phyloP scores from a whole-genome alignment of 1,284 basidiomycete species.

The Ustilago tritici region DNA sequence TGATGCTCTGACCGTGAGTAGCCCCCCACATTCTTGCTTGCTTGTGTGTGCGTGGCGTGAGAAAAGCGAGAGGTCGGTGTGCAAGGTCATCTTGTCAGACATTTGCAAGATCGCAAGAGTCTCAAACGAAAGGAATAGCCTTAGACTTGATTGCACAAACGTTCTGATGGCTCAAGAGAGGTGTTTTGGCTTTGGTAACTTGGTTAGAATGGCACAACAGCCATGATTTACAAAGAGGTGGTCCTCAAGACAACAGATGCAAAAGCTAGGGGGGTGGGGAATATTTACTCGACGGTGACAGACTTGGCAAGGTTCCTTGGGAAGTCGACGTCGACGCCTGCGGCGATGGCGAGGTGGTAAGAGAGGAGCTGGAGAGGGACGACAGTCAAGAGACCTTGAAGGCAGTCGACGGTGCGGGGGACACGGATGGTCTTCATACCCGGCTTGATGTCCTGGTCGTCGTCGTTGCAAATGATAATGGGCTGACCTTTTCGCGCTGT shows the following conservation, averaged over 20 bases:
- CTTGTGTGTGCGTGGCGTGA: background rate
- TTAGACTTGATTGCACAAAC: background rate
- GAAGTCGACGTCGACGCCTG: conserved; percentile 98
- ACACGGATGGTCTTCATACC: conserved; percentile 83
- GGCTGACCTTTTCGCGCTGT: conserved; percentile 95
- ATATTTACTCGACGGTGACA: conserved; percentile 63
- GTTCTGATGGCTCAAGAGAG: background rate
- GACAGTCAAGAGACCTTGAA: conserved; percentile 96
- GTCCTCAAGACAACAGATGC: conserved; percentile 4
- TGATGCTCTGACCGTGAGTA: too few species aligned
- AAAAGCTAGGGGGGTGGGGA: background rate
- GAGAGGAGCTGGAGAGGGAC: conserved; percentile 94
- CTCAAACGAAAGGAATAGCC: background rate
- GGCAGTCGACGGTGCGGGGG: conserved; percentile 86
- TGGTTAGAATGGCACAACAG: conserved; percentile 9
- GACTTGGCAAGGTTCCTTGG: conserved; percentile 85
- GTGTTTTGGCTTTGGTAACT: background rate
- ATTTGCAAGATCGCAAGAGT: background rate
- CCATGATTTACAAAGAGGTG: conserved; percentile 35
- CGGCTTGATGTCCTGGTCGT: conserved; percentile 81
- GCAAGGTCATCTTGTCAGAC: background rate
- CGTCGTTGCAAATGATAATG: conserved; percentile 94
- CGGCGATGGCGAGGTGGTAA: conserved; percentile 94
- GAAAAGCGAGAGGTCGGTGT: too few species aligned
- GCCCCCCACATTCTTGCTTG: background rate